phyloP scores from a whole-genome alignment of 805 yeast genomes.

The Lachancea meyersii region DNA sequence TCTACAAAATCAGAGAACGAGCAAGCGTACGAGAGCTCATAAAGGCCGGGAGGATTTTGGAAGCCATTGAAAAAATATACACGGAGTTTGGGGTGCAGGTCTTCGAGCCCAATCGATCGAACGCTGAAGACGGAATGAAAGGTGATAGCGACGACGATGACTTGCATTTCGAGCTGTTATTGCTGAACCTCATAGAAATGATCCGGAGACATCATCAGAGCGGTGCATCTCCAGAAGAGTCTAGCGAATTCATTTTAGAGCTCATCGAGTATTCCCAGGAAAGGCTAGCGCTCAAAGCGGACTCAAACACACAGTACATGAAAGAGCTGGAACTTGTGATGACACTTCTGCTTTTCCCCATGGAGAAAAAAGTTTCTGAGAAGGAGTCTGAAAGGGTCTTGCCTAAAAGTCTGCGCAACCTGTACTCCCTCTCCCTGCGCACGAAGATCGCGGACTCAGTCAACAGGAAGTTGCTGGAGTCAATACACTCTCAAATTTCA shows the following conservation, averaged over 20 bases:
- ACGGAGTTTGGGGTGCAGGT: constrained; percentile 24
- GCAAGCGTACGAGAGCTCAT: constrained; percentile 22
- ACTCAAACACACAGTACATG: constrained; percentile 52
- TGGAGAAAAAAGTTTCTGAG: constrained; percentile 5
- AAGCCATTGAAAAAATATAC: constrained; percentile 30
- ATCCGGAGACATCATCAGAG: constrained; percentile 43
- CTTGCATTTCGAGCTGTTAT: constrained; percentile 64
- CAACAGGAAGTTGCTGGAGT: constrained; percentile 42
- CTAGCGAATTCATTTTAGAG: constrained; percentile 45
- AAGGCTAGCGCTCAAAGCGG: constrained; percentile 55
- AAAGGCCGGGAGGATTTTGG: constrained; percentile 22
- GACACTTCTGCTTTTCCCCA: constrained; percentile 62
- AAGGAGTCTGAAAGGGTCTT: constrained; percentile 34
- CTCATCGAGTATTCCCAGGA: constrained; percentile 55
- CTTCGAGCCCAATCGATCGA: constrained; percentile 14
- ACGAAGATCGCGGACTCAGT: constrained; percentile 62
- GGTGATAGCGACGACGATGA: constrained; percentile 65
- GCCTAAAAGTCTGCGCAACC: constrained; percentile 48
- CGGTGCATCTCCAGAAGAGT: constrained; percentile 24
- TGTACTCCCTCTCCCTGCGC: constrained; percentile 57
- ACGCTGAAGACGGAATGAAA: constrained; percentile 36
- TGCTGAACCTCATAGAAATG: constrained; percentile 74
- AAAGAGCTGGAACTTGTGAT: constrained; percentile 74
- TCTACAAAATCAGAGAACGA: constrained; percentile 26
- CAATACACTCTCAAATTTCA: constrained; percentile 22